Conservation (phyloP, 2,329 filamentous ascomycete species). For the Neonectria magnoliae region DNA sequence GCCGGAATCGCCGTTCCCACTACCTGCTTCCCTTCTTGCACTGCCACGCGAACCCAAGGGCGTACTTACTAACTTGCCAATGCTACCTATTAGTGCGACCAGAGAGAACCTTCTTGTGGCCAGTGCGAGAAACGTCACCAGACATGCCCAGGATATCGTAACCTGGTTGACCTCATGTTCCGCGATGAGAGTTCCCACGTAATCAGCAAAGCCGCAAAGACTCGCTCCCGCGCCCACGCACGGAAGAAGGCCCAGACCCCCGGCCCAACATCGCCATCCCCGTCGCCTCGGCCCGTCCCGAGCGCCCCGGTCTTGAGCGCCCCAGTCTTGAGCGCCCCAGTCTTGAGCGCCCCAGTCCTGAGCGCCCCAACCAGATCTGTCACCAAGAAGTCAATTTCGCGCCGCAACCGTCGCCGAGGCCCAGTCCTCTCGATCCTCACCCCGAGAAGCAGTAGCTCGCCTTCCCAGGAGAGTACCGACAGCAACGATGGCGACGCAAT, state of each 20-base stretch:
- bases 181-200: slow-evolving; percentile 66
- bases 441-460: slow-evolving; percentile 36
- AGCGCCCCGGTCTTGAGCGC: slow-evolving; percentile 7
- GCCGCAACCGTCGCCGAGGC: slow-evolving; percentile 24
- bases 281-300: slow-evolving; percentile 24
- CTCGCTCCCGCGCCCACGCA: slow-evolving; percentile 37
- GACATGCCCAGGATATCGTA: slow-evolving; percentile 64
- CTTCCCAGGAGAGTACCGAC: slow-evolving; percentile 35
- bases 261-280: slow-evolving; percentile 30
- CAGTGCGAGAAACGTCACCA: slow-evolving; percentile 64
- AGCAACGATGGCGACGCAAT: slow-evolving; percentile 24
- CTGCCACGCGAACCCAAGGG: slow-evolving; percentile 2
- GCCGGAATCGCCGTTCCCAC: neutral
- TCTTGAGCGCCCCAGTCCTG: slow-evolving; percentile 6
- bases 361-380: slow-evolving; percentile 14
- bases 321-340: slow-evolving; percentile 2
- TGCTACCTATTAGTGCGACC: slow-evolving; percentile 58
- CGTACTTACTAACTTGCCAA: slow-evolving; percentile 20
- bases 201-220: slow-evolving; percentile 60
- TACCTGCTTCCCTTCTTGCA: neutral
- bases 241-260: slow-evolving; percentile 37
- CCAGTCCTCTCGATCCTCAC: slow-evolving; percentile 40
- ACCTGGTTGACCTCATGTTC: slow-evolving; percentile 66
- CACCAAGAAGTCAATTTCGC: slow-evolving; percentile 18
- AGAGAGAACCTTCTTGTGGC: slow-evolving; percentile 60